These are phyloP conservation scores for Fremontodendron californicum DNA, from an alignment of 345 rosid genomes.

Conservation along the genomic window DNA sequence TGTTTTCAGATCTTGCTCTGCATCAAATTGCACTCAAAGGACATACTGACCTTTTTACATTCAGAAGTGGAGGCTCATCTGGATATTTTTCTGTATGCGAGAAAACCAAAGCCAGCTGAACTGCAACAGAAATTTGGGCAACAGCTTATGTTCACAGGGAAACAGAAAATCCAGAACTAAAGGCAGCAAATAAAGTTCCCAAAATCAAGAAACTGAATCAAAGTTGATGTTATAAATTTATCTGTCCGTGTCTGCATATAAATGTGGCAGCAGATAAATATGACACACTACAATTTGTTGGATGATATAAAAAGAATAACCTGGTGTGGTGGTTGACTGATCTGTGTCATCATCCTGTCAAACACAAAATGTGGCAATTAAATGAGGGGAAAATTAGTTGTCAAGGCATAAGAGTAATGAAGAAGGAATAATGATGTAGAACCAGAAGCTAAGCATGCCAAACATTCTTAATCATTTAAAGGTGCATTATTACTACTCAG, in stretches of 20 bases:
- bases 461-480: background rate
- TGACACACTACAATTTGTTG: background rate
- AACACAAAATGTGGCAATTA: constrained; percentile 13
- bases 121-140: constrained; percentile 49
- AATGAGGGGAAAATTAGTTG: constrained; percentile 1
- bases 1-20: too few relatives aligned
- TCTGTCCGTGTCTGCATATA: background rate
- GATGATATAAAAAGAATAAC: constrained; percentile 31
- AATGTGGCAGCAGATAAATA: background rate
- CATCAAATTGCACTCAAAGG: constrained; percentile 11
- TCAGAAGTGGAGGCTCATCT: constrained; percentile 77
- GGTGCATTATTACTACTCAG: background rate
- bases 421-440: background rate
- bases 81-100: constrained; percentile 89
- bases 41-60: constrained; percentile 59
- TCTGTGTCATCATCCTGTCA: constrained; percentile 76
- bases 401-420: background rate
- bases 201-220: background rate
- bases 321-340: constrained; percentile 55
- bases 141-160: background rate
- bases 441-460: background rate
- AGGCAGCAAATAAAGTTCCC: background rate
- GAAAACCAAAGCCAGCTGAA: constrained; percentile 78
- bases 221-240: background rate
- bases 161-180: constrained; percentile 1